Evolutionary conservation across 2,329 filamentous ascomycete genomes (phyloP).

Genomic region (Phaeophleospora eucalypticola): DNA sequence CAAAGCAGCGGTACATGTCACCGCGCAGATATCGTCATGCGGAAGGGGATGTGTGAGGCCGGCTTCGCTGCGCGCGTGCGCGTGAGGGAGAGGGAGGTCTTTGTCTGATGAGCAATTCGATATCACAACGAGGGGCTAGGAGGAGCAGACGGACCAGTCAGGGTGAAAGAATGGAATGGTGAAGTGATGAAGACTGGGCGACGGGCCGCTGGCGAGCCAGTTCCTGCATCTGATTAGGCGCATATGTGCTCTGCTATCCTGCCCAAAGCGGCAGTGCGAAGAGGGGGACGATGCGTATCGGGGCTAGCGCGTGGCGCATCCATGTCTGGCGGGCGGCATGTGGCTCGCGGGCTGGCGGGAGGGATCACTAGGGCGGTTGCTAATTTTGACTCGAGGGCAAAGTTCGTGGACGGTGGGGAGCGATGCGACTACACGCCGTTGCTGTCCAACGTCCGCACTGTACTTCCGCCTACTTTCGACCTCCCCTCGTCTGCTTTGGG

Average conservation of each 20-base stretch:
- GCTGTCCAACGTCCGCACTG: slow-evolving; percentile 7
- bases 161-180: neutral
- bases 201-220: slow-evolving; percentile 6
- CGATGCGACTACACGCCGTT: slow-evolving; percentile 7
- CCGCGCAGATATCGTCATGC: slow-evolving; percentile 5
- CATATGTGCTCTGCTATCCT: neutral
- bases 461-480: slow-evolving; percentile 1
- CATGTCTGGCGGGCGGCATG: neutral
- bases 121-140: no score
- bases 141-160: no score
- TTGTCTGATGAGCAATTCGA: no score
- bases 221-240: slow-evolving; percentile 1
- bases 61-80: no score
- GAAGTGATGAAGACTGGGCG: slow-evolving; percentile 14
- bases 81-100: no score
- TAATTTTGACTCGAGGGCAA: slow-evolving; percentile 4
- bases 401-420: neutral
- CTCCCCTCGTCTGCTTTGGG: neutral
- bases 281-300: neutral
- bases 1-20: no score
- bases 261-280: neutral
- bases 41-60: no score
- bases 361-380: neutral
- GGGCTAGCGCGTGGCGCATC: neutral
- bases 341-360: slow-evolving; percentile 1